phyloP scores from a whole-genome alignment of 441 rosid genomes.

The Capsella rubella region DNA sequence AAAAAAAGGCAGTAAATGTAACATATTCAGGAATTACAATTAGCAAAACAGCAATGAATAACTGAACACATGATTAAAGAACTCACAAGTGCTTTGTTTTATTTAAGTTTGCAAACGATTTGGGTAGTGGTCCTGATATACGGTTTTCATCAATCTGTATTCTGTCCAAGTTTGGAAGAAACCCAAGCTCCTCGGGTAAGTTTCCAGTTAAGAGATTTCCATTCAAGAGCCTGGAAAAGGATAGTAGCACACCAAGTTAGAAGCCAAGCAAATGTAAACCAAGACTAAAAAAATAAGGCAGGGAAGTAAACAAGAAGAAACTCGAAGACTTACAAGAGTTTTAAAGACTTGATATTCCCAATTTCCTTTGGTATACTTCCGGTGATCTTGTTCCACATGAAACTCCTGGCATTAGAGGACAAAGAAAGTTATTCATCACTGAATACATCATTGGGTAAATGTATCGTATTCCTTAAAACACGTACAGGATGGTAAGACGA shows the following conservation, averaged over 20 bases:
- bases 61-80: constrained; percentile 35
- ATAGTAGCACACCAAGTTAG: constrained; percentile 39
- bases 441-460: not conserved
- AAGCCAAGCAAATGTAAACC: constrained; percentile 7
- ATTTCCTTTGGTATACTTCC: constrained; percentile 95
- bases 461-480: constrained; percentile 14
- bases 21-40: constrained; percentile 10
- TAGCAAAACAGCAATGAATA: not conserved
- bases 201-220: constrained; percentile 81
- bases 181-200: constrained; percentile 90
- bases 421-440: constrained; percentile 10
- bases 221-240: constrained; percentile 78
- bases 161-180: constrained; percentile 83
- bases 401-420: constrained; percentile 62
- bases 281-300: not conserved
- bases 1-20: constrained; percentile 26
- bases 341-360: constrained; percentile 74
- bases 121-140: constrained; percentile 84
- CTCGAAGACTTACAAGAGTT: constrained; percentile 73
- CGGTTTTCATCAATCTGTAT: constrained; percentile 93
- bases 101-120: constrained; percentile 81
- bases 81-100: constrained; percentile 93
- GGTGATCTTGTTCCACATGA: constrained; percentile 90
- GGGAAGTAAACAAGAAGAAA: not conserved
- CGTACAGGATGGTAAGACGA: constrained; percentile 70